Conservation (phyloP, 2,329 filamentous ascomycete genomes). For the Cytospora piceicola region DNA sequence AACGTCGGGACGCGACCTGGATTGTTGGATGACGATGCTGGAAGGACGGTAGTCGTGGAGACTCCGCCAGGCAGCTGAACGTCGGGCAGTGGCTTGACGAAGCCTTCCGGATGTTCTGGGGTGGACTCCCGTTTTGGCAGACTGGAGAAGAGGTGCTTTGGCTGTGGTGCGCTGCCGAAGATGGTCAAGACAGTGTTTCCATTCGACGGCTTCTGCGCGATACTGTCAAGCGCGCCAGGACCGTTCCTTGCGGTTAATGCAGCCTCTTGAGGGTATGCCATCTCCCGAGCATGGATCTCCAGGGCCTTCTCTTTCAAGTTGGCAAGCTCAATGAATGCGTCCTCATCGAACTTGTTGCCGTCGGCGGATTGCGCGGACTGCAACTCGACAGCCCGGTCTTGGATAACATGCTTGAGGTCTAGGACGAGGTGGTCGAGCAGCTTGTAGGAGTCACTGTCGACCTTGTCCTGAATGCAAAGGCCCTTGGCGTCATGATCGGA, state of each 20-base stretch:
- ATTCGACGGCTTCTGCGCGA: slow-evolving; percentile 44
- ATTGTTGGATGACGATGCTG: slow-evolving; percentile 51
- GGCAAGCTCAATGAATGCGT: slow-evolving; percentile 50
- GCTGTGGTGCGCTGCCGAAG: slow-evolving; percentile 72
- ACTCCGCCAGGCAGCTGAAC: slow-evolving; percentile 75
- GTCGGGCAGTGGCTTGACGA: slow-evolving; percentile 59
- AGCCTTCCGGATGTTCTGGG: slow-evolving; percentile 34
- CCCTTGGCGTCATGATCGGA: slow-evolving; percentile 48
- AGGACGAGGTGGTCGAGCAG: slow-evolving; percentile 68
- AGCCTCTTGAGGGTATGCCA: slow-evolving; percentile 51
- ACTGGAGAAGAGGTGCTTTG: slow-evolving; percentile 85
- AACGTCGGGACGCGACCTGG: slow-evolving; percentile 63
- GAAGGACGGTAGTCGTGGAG: slow-evolving; percentile 67
- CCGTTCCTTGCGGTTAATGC: slow-evolving; percentile 39
- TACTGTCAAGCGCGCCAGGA: slow-evolving; percentile 44
- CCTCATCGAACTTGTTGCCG: slow-evolving; percentile 38
- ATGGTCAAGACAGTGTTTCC: slow-evolving; percentile 72
- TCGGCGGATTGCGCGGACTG: slow-evolving; percentile 41
- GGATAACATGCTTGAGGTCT: slow-evolving; percentile 49
- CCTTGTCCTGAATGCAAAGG: slow-evolving; percentile 59
- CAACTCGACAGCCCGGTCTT: slow-evolving; percentile 51
- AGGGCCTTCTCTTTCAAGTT: slow-evolving; percentile 67
- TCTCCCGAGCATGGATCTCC: slow-evolving; percentile 65
- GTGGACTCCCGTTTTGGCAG: slow-evolving; percentile 59
- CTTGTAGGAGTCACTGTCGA: slow-evolving; percentile 55